These are phyloP conservation scores for Gossypioides kirkii DNA, from an alignment of 345 rosid species.

Conservation along the genomic window DNA sequence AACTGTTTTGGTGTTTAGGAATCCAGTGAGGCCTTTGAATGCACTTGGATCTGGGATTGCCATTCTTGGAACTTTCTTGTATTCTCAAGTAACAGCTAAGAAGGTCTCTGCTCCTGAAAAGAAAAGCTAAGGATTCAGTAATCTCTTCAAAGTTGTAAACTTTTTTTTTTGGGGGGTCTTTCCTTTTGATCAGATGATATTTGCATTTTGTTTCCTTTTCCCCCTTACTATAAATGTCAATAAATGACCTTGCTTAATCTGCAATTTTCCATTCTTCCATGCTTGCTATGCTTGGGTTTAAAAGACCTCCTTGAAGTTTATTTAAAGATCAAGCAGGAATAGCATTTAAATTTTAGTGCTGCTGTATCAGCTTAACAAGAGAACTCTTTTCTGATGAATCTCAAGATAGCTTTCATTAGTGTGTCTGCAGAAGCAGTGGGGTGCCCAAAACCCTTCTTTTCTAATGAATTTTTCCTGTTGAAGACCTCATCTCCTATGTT, in stretches of 20 bases:
- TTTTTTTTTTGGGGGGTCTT: neutral
- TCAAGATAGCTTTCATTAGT: neutral
- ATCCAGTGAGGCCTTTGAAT: conserved; percentile 48
- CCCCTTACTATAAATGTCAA: neutral
- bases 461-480: neutral
- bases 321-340: neutral
- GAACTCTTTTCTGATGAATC: neutral
- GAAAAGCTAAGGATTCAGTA: neutral
- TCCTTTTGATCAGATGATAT: neutral
- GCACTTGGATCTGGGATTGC: conserved; percentile 94
- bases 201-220: neutral
- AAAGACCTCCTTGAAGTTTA: neutral
- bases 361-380: neutral
- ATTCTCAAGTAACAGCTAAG: conserved; percentile 73
- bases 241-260: neutral
- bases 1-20: conserved; percentile 39
- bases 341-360: neutral
- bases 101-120: conserved; percentile 17
- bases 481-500: neutral
- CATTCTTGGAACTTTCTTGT: conserved; percentile 79
- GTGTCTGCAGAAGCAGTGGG: too few species aligned
- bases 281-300: neutral
- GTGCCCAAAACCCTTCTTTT: neutral
- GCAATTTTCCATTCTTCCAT: neutral
- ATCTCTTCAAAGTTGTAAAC: neutral